A percentile compares a stretch with the other conserved stretches of the same genome.
Evolutionary conservation across 2,329 filamentous ascomycete species (phyloP).

Genomic region (Calonectria crousiana): DNA sequence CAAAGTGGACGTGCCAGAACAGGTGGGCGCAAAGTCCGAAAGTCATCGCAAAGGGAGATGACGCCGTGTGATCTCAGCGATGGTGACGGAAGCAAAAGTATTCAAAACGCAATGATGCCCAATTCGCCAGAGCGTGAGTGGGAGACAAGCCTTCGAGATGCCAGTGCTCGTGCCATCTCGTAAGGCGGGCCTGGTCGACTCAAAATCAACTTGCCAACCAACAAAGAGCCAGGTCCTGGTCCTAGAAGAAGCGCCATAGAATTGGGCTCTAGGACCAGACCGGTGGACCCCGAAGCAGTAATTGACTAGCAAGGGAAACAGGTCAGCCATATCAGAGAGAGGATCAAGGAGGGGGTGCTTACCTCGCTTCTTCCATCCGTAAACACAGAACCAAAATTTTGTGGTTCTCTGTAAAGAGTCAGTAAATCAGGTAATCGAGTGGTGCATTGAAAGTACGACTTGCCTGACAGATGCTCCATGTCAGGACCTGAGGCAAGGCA

Average conservation of each 20-base stretch:
- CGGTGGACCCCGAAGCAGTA: background rate
- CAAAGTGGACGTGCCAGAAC: background rate
- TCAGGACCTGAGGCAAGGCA: too few relatives aligned
- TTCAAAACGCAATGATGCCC: background rate
- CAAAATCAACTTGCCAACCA: background rate
- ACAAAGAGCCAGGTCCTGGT: background rate
- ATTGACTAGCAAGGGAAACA: background rate
- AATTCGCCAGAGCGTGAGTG: background rate
- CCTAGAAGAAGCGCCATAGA: background rate
- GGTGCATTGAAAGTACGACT: background rate
- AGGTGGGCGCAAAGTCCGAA: background rate
- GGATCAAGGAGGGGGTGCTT: too few relatives aligned
- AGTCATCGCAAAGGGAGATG: background rate
- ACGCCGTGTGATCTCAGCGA: background rate
- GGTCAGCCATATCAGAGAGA: background rate
- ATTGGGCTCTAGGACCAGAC: background rate
- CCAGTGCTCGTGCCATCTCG: background rate
- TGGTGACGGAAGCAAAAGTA: background rate
- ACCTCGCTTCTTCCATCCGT: background rate
- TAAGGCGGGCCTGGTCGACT: background rate
- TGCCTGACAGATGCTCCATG: background rate
- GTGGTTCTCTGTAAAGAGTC: background rate
- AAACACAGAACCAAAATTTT: background rate
- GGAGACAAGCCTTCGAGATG: background rate
- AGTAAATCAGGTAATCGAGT: background rate